These are phyloP conservation scores for Beauveria medogensis DNA, from an alignment of 2,329 filamentous ascomycete species.

Conservation along the genomic window DNA sequence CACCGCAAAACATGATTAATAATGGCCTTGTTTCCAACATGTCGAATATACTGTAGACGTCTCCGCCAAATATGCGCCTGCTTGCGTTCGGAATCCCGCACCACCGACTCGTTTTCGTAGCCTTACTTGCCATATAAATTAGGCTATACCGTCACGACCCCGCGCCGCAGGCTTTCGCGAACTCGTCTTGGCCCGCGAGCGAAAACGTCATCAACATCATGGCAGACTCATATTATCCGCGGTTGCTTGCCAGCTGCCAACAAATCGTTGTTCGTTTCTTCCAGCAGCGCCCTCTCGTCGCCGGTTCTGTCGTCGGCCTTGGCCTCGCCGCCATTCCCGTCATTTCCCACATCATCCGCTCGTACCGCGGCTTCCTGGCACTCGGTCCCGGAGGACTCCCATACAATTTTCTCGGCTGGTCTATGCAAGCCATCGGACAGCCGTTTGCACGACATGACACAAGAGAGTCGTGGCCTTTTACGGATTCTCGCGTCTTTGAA, in stretches of 20 bases:
- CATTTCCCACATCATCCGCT: conserved; percentile 19
- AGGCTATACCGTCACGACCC: neutral
- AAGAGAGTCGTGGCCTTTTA: conserved; percentile 21
- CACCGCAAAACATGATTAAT: neutral
- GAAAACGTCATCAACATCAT: neutral
- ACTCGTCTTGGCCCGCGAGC: too few relatives aligned
- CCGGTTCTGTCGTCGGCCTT: neutral
- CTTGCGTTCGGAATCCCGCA: neutral
- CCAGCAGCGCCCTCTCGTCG: neutral
- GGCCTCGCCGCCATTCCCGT: conserved; percentile 1
- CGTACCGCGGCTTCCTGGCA: conserved; percentile 32
- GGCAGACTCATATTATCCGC: neutral
- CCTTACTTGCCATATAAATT: neutral
- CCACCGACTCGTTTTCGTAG: neutral
- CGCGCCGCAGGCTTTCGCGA: neutral
- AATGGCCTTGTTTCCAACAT: neutral
- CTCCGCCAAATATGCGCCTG: neutral
- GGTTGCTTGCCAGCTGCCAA: neutral
- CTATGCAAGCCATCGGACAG: conserved; percentile 26
- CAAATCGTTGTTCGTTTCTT: neutral
- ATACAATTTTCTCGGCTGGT: conserved; percentile 34
- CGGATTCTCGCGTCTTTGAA: conserved; percentile 15
- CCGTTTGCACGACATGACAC: conserved; percentile 26
- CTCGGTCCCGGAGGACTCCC: conserved; percentile 37
- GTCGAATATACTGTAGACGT: neutral